Base-by-base conservation (phyloP, 306 rosid species). In the Crataegus laevigata region DNA sequence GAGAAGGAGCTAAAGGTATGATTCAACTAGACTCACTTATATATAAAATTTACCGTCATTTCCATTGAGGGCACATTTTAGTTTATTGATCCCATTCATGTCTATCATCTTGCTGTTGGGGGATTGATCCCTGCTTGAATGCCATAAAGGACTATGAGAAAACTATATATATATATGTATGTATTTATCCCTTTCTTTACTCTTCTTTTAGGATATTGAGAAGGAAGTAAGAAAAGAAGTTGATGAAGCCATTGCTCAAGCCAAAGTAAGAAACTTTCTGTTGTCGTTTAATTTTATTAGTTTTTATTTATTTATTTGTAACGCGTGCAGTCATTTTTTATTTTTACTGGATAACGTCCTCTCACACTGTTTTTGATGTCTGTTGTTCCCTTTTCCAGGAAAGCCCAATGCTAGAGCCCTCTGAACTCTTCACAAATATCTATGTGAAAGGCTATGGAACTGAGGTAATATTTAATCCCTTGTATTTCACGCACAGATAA, bases 1-100 rank as follows among this genome's bases (percentile, higher is more conserved):
- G 97, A 94, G 72, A 94, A 91, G 85, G 97, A 94, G 80, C 88
- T 94, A 43, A 94, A 94, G 97, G 98, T 94, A 81, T 71, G 36
- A 5, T 50, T 70, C 61, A 43, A 43, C 7, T 30, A 2, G 42
- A 59, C 58, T 62, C 18, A 59, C 19, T 55, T 63, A 19, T 72
- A 7, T 51, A 63, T 68, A 45, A 60, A 32, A 28, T 55, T 50
- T 21, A 34, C 45, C 25, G 4, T 80, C 68, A 73, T 52, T 77
- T 57, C 52, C 22, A 9, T 66, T 28, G 30, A 40, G 71, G 58
- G 47, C 45, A 8, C 8, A 3, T 45, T 57, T n/a, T 72, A 21
- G 57, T 30, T 64, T 30, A 28, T 18, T 22, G 34, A 26, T 59
- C 57, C n/a, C 51, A 5, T 61, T 24, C 43, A 29, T 30, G 30